phyloP scores from a whole-genome alignment of 257 asterid genomes.

The Nicotiana knightiana region DNA sequence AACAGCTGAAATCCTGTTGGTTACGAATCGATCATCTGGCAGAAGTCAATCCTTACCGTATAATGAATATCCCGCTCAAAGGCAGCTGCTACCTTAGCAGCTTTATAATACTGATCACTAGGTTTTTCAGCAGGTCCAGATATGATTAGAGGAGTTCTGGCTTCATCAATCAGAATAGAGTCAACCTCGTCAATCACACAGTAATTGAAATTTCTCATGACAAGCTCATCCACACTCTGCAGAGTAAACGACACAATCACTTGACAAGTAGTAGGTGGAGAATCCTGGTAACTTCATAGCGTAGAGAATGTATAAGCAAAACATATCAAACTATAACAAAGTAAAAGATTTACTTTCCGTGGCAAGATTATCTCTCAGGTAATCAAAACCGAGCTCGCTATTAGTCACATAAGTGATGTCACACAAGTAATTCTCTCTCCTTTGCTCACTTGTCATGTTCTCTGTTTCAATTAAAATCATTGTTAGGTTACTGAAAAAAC shows the following conservation, averaged over 20 bases:
- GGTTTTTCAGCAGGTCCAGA: constrained; percentile 97
- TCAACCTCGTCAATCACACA: constrained; percentile 99
- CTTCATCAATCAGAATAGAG: constrained; percentile 96
- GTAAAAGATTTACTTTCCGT: constrained; percentile 71
- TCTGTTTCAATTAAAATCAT: constrained; percentile 48
- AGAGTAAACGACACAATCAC: constrained; percentile 27
- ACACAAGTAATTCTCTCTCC: constrained; percentile 84
- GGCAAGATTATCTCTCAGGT: constrained; percentile 94
- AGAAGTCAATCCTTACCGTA: constrained; percentile 53
- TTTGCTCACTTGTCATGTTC: constrained; percentile 90
- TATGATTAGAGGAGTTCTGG: constrained; percentile 98
- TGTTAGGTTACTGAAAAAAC: constrained; percentile 23
- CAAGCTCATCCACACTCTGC: constrained; percentile 95
- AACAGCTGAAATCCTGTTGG: constrained; percentile 5
- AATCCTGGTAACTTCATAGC: constrained; percentile 14
- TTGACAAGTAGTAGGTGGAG: constrained; percentile 13
- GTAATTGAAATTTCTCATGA: constrained; percentile 75
- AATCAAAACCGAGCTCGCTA: constrained; percentile 97
- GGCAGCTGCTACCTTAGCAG: constrained; percentile 91
- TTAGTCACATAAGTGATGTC: constrained; percentile 96
- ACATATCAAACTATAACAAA: constrained; percentile 16
- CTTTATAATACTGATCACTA: constrained; percentile 91
- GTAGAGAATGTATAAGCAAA: neutral
- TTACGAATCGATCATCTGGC: neutral
- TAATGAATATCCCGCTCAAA: constrained; percentile 87